Evolutionary conservation across 2,329 filamentous ascomycete species (phyloP).

Genomic region (Neofusicoccum sp.): DNA sequence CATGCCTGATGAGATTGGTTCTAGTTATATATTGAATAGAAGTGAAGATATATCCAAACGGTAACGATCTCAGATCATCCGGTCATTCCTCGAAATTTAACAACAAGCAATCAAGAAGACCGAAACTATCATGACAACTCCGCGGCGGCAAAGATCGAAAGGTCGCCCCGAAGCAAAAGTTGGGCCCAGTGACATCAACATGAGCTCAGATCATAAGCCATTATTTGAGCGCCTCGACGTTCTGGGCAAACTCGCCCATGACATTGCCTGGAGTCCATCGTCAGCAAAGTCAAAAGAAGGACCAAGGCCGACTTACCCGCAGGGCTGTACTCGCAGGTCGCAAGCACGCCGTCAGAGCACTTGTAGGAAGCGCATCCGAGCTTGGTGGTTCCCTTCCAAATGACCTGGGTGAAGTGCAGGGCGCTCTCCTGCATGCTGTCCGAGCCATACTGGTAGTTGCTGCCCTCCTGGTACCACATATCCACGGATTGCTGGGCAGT

Average conservation of each 20-base stretch:
- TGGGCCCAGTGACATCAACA: too few species aligned
- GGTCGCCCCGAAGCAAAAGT: too few species aligned
- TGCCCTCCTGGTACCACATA: conserved; percentile 86
- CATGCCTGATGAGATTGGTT: too few species aligned
- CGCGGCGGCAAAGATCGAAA: too few species aligned
- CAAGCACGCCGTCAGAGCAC: conserved; percentile 41
- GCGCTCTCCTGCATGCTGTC: conserved; percentile 34
- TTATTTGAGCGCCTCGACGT: not conserved
- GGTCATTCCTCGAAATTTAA: too few species aligned
- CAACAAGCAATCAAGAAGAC: too few species aligned
- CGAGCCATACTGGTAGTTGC: conserved; percentile 60
- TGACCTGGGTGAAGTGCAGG: conserved; percentile 37
- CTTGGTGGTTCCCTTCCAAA: conserved; percentile 38
- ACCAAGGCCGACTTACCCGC: conserved; percentile 56
- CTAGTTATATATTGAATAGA: too few species aligned
- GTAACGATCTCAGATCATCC: too few species aligned
- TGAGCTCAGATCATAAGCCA: too few species aligned
- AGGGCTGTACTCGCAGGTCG: conserved; percentile 83
- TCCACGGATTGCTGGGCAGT: conserved; percentile 70
- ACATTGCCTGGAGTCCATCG: not conserved
- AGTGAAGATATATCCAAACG: too few species aligned
- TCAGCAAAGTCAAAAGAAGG: too few species aligned
- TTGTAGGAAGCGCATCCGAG: conserved; percentile 36
- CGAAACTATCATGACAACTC: too few species aligned
- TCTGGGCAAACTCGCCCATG: not conserved